Evolutionary conservation across 805 yeast genomes (phyloP), one percentile per base, ranked within the genome.

Genomic region (Priceomyces fermenticarens): DNA sequence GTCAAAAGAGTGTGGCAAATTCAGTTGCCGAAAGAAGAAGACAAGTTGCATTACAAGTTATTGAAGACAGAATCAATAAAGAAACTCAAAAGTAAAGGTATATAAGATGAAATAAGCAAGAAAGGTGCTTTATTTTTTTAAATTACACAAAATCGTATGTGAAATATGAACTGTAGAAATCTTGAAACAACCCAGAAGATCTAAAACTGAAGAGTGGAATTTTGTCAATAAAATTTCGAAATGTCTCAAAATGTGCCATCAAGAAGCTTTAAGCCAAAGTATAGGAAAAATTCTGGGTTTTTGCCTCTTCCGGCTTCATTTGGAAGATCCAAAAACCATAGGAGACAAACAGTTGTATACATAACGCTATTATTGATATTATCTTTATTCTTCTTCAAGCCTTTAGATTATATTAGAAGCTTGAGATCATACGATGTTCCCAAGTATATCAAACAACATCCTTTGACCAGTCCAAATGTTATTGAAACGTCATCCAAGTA

Each of bases 21-120:
- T 64, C 72, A 1, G 83, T 76, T 3, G 88, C 87, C 14, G 90
- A 85, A 52, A 75, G 91, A 60, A 77, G 90, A 62, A 77, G 87
- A 63, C 88, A 82, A 55, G 80, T 84, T 32, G 91, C 91, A 1
- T 62, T 85, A 42, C 85, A 83, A 55, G 87, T 84, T 12, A 67
- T 85, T 37, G 88, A 84, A 53, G 88, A 84, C 47, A 68, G 85
- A 51, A 75, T 78, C 37, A 60, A 53, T 44, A 59, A 54, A 40
- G 63, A 54, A 39, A 38, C 46, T 10, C 42, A 36, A 28, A 40
- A 29, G 35, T 41, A 36, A 28, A 35, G 17, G 25, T 32, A 12
- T 10, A 7, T 32, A 32, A n/a, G 35, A 16, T 17, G 14, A 32
- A 10, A 10, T 32, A 9, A 11, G 26, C 17, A 15, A 13, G 10